Evolutionary conservation across 2,329 filamentous ascomycete species (phyloP).

Genomic region (Trichoderma guizhouense): DNA sequence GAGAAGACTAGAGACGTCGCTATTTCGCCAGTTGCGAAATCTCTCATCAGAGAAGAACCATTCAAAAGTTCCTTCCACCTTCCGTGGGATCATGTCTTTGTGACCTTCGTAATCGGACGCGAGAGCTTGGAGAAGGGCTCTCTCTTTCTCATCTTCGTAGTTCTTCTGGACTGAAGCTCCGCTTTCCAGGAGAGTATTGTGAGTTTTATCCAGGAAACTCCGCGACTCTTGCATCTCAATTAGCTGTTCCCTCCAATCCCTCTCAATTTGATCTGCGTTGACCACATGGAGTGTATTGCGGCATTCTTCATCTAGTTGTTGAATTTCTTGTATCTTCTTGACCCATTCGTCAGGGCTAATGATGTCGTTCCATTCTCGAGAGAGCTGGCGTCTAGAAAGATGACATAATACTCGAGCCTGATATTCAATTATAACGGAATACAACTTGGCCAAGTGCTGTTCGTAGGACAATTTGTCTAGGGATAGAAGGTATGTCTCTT

Average conservation of each 20-base stretch:
- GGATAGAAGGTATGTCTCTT: conserved; percentile 13
- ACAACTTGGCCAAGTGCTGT: background rate
- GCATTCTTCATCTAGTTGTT: background rate
- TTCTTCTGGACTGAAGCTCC: background rate
- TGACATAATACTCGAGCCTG: conserved; percentile 15
- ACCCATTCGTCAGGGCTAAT: background rate
- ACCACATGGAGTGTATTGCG: background rate
- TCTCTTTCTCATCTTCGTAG: background rate
- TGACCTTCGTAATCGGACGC: conserved; percentile 26
- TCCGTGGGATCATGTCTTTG: conserved; percentile 30
- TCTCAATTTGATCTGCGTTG: background rate
- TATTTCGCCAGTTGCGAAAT: conserved; percentile 29
- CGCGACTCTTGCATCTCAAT: background rate
- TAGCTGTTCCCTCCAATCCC: background rate
- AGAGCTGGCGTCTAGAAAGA: conserved; percentile 21
- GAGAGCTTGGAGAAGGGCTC: conserved; percentile 20
- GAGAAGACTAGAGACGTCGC: conserved; percentile 24
- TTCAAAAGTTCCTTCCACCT: conserved; percentile 31
- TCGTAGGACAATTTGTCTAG: background rate
- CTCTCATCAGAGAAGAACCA: conserved; percentile 31
- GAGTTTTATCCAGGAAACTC: background rate
- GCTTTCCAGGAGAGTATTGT: background rate
- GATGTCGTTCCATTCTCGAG: conserved; percentile 15
- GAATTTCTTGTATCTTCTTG: background rate
- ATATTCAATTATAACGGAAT: conserved; percentile 12